Base-by-base conservation (phyloP, 163 green algal species). In the Scenedesmus sp. region DNA sequence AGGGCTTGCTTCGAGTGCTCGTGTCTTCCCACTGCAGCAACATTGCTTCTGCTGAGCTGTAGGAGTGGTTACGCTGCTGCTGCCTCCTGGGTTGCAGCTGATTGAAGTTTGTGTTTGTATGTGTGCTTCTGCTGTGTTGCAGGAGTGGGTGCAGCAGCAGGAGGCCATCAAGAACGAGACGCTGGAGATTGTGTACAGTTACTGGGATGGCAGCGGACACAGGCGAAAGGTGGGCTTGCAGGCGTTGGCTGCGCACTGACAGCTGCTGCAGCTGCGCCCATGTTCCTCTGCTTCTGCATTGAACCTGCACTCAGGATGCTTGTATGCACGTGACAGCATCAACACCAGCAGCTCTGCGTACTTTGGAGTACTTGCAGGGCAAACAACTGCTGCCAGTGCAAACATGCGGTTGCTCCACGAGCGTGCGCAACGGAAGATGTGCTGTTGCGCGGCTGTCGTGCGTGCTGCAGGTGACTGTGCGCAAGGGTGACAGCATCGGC, bases 201-300 rank as follows among this genome's bases (percentile, higher is more conserved):
- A 99, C 94, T 99, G 97, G 96, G 98, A 99, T 90, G 98, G 98
- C 8, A 95, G 94, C 0, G 98, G 98, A 0, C 98, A 99, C 91
- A 92, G 98, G 56, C 94, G 97, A 67, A 91, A 92, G 81, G 62
- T 93, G 62, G 15, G 66, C 16, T 26, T 79, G 70, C 23, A 12
- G 70, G 9, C 66, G 10, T 12, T 18, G 4, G 2, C 70, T 79
- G 70, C 12, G 70, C 5, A 79, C 23, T 52, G 4, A 5, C 20
- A 79, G 20, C 70, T 79, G 70, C 70, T 79, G 70, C 70, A 79
- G 23, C 70, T 79, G 70, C 23, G 16, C 66, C 13, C 16, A 18
- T 26, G 66, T 18, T 34, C 4, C 15, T 18, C 8, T 76, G 13
- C 66, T 34, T 16, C 26, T 4, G 26, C 4, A 4, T 76, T 18